Base-by-base conservation (phyloP, 495 filamentous ascomycete species). In the Penicillium arizonense region DNA sequence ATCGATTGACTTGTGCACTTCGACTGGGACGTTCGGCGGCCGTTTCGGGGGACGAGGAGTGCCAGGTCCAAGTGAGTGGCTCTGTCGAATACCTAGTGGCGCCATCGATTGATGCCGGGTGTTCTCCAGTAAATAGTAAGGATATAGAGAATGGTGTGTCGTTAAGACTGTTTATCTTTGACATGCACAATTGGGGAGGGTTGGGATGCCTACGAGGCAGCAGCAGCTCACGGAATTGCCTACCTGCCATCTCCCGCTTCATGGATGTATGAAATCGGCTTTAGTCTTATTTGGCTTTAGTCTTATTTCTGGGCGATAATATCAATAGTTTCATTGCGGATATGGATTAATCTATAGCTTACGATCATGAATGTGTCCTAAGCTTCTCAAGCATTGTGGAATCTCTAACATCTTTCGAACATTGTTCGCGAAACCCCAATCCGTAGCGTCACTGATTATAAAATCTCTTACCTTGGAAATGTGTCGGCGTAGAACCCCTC, bases 61-160 rank as follows among this genome's bases (percentile, higher is more conserved):
- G 14, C 61, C 46, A 44, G 59, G 59, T 28, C 30, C 44, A 14
- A 64, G 47, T 14, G 64, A 57, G 41, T 64, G 60, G 26, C 37
- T 61, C 42, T 67, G 68, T 61, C 65, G 68, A 58, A 52, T 47
- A 44, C 40, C 39, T 52, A 74, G 24, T 34, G 71, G 69, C 58
- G 71, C 69, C 72, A 74, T 74, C 45, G 53, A 48, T 45, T 52
- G 23, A 39, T 41, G 33, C 18, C 14, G 33, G 41, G 21, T 13
- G 12, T 18, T 43, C 18, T 46, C 35, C 28, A 13, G 20, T 2
- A 30, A 23, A 30, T 11, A 12, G 36, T 53, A 47, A 55, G 11
- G 8, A 51, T 55, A 33, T 33, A 26, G n/a, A 40, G 11, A 12
- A 30, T 24, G 20, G 30, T 16, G 18, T 35, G 36, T 23, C 16